phyloP scores from a whole-genome alignment of 768 basidiomycete genomes.

The Neoboletus brunneissimus region DNA sequence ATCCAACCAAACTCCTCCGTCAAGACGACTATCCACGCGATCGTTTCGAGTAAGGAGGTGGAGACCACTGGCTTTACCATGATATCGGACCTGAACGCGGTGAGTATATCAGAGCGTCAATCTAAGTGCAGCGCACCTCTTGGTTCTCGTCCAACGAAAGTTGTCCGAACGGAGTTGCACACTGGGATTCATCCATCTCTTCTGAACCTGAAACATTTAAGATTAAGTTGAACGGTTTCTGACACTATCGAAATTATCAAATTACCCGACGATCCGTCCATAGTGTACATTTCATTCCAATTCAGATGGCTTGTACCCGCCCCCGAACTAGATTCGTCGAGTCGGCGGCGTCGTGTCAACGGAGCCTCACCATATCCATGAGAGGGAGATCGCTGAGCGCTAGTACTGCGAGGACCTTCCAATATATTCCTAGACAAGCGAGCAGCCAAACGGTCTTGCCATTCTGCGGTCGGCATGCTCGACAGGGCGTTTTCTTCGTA shows the following conservation, averaged over 20 bases:
- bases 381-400: constrained; percentile 17
- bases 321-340: constrained; percentile 28
- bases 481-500: constrained; percentile 53
- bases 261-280: constrained; percentile 42
- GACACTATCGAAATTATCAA: neutral
- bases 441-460: constrained; percentile 71
- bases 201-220: constrained; percentile 28
- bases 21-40: constrained; percentile 64
- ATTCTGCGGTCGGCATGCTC: constrained; percentile 67
- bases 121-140: constrained; percentile 44
- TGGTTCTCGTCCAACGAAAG: constrained; percentile 74
- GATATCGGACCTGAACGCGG: constrained; percentile 69
- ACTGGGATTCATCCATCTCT: constrained; percentile 40
- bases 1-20: constrained; percentile 64
- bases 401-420: constrained; percentile 8
- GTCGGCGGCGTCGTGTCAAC: constrained; percentile 45
- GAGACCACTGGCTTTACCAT: constrained; percentile 74
- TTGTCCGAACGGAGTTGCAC: constrained; percentile 61
- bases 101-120: constrained; percentile 11
- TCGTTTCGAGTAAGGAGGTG: constrained; percentile 67
- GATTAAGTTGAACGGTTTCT: constrained; percentile 16
- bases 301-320: constrained; percentile 33
- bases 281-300: constrained; percentile 60
- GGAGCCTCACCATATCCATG: constrained; percentile 35
- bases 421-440: constrained; percentile 40